Conservation (phyloP, 169 alveolate species). For the Cyclospora cayetanensis region DNA sequence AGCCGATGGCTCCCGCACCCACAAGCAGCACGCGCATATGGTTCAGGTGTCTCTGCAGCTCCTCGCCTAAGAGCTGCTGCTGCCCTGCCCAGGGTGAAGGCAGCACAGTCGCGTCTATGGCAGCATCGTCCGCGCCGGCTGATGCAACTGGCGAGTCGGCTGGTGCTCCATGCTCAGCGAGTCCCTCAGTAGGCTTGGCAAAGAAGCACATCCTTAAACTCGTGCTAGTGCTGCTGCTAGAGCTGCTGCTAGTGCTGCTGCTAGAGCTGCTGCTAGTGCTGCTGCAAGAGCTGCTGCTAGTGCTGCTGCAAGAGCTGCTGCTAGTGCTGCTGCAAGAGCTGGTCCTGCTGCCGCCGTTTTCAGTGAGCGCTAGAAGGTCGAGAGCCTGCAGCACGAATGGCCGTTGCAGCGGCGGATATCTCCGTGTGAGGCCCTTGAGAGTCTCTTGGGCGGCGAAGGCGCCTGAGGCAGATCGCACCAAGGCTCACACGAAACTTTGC, state of each 20-base stretch:
- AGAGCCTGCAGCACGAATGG: slow-evolving; percentile 62
- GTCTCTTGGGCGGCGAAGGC: slow-evolving; percentile 72
- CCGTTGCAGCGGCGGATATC: slow-evolving; percentile 61
- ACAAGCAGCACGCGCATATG: slow-evolving; percentile 82
- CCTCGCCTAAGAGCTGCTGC: slow-evolving; percentile 60
- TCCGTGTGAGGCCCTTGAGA: slow-evolving; percentile 64
- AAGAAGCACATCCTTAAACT: too few species aligned
- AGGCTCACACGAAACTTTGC: not conserved
- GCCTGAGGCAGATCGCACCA: slow-evolving; percentile 45
- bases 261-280: not conserved
- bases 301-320: slow-evolving; percentile 7
- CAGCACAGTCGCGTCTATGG: not conserved
- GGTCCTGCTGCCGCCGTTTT: not conserved
- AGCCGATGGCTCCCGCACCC: slow-evolving; percentile 99
- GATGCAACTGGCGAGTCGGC: not conserved
- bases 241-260: slow-evolving; percentile 30
- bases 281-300: not conserved
- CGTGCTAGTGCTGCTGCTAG: not conserved
- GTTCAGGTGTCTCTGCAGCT: slow-evolving; percentile 37
- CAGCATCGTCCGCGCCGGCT: not conserved
- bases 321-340: not conserved
- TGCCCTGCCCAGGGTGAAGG: slow-evolving; percentile 61
- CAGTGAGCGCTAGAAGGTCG: slow-evolving; percentile 21
- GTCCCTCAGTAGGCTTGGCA: not conserved
- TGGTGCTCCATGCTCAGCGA: not conserved